Conservation (phyloP, 2,329 filamentous ascomycete species). For the Aspergillus udagawae region DNA sequence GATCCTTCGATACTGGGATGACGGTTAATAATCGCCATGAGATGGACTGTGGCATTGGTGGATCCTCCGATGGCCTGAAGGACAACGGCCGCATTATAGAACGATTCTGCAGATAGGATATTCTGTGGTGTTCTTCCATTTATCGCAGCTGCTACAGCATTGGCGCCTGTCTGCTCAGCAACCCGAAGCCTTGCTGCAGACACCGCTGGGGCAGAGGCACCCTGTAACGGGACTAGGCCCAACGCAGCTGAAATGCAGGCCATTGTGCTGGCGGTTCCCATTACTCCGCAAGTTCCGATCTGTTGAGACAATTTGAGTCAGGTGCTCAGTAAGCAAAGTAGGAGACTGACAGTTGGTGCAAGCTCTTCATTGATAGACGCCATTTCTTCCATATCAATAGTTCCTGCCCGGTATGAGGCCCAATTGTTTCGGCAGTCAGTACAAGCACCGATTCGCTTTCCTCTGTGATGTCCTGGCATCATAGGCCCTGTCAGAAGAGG, state of each 20-base stretch:
- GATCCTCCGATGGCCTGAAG: conserved; percentile 54
- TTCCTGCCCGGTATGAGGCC: conserved; percentile 64
- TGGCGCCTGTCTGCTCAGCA: conserved; percentile 51
- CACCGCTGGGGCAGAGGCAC: conserved; percentile 52
- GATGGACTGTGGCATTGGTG: conserved; percentile 54
- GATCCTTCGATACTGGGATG: conserved; percentile 45
- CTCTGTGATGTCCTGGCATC: conserved; percentile 66
- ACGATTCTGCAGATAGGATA: conserved; percentile 45
- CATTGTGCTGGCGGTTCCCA: conserved; percentile 58
- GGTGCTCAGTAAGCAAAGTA: neutral
- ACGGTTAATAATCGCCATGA: conserved; percentile 51
- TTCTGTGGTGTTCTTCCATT: conserved; percentile 41
- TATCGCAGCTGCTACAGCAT: conserved; percentile 44
- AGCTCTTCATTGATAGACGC: conserved; percentile 67
- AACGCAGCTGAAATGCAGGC: conserved; percentile 51
- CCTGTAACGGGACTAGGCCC: conserved; percentile 51
- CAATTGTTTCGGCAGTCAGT: conserved; percentile 73
- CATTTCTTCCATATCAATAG: conserved; percentile 69
- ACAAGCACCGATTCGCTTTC: conserved; percentile 64
- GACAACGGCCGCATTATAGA: conserved; percentile 50
- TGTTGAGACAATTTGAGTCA: conserved; percentile 2
- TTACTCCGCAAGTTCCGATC: conserved; percentile 53
- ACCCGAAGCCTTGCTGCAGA: conserved; percentile 49
- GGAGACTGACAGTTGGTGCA: conserved; percentile 58
- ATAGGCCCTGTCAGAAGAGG: conserved; percentile 69